Base-by-base conservation (phyloP, 78 protist genomes). In the Mastigamoeba balamuthi region DNA sequence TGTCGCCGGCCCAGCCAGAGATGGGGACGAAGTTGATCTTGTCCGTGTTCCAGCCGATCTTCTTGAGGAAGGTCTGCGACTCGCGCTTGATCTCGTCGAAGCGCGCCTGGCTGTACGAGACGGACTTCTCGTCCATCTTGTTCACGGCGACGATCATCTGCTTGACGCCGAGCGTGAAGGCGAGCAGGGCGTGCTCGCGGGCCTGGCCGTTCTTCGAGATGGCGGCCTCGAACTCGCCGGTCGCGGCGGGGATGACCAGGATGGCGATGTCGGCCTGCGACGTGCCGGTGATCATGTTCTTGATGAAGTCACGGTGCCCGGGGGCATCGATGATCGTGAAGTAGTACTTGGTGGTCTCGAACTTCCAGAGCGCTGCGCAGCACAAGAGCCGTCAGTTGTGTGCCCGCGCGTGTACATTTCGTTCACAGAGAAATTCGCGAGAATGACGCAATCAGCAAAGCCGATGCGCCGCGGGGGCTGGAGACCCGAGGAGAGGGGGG, bases 241-340 rank as follows among this genome's bases (percentile, higher is more conserved):
- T 53, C 69, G 78, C 85, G 78, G 95, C 78, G 81, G 89, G 88
- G 44, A 91, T 86, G 76, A 95, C 92, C 72, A 95, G 93, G 58
- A 95, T 67, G 30, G 97, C 97, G 74, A 75, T 48, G 66, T 95
- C 97, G 52, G 98, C 98, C 88, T 86, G 90, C 27, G 99, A 94
- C 77, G 99, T 89, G 27, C 99, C 99, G 29, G 98, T 92, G 80
- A 97, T 97, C 99, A 96, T 97, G 97, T 97, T 97, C 97, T 97
- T 97, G 95, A 96, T 94, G 95, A 95, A 96, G 76, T 95, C 98
- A 0, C 98, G 40, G 81, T 98, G 99, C 42, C 99, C 99, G 38
- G 99, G 99, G 84, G 99, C 99, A 76, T 98, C 99, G 72, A 98
- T 97, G 88, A 98, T 88, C 86, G 99, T 97, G 95, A 85, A 92